These are phyloP conservation scores for Danielozyma ontarioensis DNA, from an alignment of 805 yeast genomes.

Conservation along the genomic window DNA sequence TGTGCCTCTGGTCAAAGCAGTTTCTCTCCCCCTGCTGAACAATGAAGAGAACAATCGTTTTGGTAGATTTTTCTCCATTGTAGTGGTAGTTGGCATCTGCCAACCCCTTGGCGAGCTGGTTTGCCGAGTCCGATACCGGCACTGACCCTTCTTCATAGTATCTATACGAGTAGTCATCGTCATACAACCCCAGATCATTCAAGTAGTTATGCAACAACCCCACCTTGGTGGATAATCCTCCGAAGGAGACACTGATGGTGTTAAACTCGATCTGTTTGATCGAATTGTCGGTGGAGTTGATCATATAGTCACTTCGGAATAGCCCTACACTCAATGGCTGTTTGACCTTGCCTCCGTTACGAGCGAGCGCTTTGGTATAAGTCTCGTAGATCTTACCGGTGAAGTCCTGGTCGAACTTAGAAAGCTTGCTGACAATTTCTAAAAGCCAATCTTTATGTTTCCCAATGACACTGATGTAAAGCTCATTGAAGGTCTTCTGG, in stretches of 20 bases:
- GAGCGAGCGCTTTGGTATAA: constrained; percentile 43
- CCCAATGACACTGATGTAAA: constrained; percentile 68
- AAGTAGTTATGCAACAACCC: constrained; percentile 68
- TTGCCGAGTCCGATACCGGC: constrained; percentile 65
- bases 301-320: constrained; percentile 86
- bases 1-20: constrained; percentile 82
- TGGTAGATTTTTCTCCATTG: constrained; percentile 9
- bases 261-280: constrained; percentile 96
- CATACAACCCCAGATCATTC: constrained; percentile 56
- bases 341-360: constrained; percentile 37
- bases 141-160: constrained; percentile 45
- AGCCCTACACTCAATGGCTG: constrained; percentile 77
- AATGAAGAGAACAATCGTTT: constrained; percentile 62
- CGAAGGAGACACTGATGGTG: constrained; percentile 93
- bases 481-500: constrained; percentile 63
- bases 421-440: constrained; percentile 47
- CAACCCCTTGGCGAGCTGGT: constrained; percentile 61
- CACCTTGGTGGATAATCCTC: constrained; percentile 79
- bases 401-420: constrained; percentile 64
- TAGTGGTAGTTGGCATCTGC: constrained; percentile 62
- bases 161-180: constrained; percentile 31
- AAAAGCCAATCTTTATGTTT: constrained; percentile 56
- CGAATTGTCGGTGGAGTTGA: constrained; percentile 34
- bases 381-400: constrained; percentile 73
- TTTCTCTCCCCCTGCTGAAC: constrained; percentile 86